These are phyloP conservation scores for Colletotrichum musicola DNA, from an alignment of 2,329 filamentous ascomycete genomes.

Conservation along the genomic window DNA sequence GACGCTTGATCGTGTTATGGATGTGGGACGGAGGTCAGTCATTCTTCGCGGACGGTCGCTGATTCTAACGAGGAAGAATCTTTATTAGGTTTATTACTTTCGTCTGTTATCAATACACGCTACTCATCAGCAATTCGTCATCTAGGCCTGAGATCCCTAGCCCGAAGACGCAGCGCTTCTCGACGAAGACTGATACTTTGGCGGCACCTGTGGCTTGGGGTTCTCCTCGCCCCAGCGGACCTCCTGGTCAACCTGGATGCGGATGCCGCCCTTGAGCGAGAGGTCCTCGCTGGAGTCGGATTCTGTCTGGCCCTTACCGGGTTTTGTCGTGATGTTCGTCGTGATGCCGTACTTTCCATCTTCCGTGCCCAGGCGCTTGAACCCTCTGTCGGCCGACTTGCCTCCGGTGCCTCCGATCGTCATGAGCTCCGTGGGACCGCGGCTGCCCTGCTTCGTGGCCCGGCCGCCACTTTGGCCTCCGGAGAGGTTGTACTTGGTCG, in stretches of 20 bases:
- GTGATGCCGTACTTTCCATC: slow-evolving; percentile 28
- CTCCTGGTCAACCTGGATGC: slow-evolving; percentile 29
- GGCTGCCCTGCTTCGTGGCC: slow-evolving; percentile 22
- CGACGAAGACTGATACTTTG: slow-evolving; percentile 24
- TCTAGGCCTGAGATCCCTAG: slow-evolving; percentile 10
- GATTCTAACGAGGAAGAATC: slow-evolving; percentile 19
- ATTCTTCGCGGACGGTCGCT: slow-evolving; percentile 1
- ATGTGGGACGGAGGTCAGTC: not conserved
- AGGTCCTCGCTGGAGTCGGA: slow-evolving; percentile 21
- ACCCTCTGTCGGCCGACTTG: slow-evolving; percentile 30
- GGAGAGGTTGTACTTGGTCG: slow-evolving; percentile 32
- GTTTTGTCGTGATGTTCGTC: slow-evolving; percentile 14
- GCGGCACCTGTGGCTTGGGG: not conserved
- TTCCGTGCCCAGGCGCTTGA: slow-evolving; percentile 24
- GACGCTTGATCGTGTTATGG: slow-evolving; percentile 10
- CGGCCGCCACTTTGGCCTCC: slow-evolving; percentile 27
- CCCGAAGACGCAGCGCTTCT: slow-evolving; percentile 15
- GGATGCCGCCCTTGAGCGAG: slow-evolving; percentile 25
- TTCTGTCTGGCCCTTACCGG: slow-evolving; percentile 3
- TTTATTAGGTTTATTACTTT: slow-evolving; percentile 10
- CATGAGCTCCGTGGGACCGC: slow-evolving; percentile 30
- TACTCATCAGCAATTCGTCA: slow-evolving; percentile 17
- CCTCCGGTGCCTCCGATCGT: slow-evolving; percentile 30
- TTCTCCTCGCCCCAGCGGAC: slow-evolving; percentile 24
- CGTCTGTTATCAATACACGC: slow-evolving; percentile 3